Evolutionary conservation across 2,329 filamentous ascomycete species (phyloP), one percentile per base, ranked within the genome.

Genomic region (Thelonectria discophora): DNA sequence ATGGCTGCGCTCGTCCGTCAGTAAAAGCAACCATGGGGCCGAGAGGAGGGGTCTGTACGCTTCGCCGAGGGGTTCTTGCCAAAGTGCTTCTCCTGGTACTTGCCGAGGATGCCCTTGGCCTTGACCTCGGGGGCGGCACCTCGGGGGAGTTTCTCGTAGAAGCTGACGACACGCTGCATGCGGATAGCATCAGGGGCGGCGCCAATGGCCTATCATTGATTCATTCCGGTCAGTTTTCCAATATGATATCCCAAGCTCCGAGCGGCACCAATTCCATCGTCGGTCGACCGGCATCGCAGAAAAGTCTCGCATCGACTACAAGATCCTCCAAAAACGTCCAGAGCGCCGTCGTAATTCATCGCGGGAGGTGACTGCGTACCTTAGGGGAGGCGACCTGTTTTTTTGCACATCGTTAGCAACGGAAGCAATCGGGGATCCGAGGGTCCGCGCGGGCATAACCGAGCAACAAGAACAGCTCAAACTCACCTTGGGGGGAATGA

Each of bases 111-210:
- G 73, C 95, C 94, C 76, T 88, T 91, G 70, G 90, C 81, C 86
- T 97, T 88, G 72, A 88, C 80, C 80, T 93, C 89, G 74, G 95
- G 94, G 75, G 94, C 94, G 72, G 92, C 81, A 73, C 95, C 96
- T 77, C 94, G 93, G 77, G 96, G 95, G 63, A 99, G 93, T 82
- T 94, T 96, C 85, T 96, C 93, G 88, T 99, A 99, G 88, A 99
- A 98, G 84, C 87, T 92, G 80, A 98, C 94, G 73, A 99, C 93
- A 75, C 94, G 92, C 80, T 97, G 91, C 95, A 99, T 98, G 79
- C 94, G 93, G 77, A 93, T 88, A 77, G 95, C 95, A 88, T 98
- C 94, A 78, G 94, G 92, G 73, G 94, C 93, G 78, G 91, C 91
- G 76, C 95, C 94, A 78, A 99, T 93, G 74, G 92, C 94, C 95